Evolutionary conservation across 441 rosid species (phyloP).

Genomic region (Erodium moschatum): DNA sequence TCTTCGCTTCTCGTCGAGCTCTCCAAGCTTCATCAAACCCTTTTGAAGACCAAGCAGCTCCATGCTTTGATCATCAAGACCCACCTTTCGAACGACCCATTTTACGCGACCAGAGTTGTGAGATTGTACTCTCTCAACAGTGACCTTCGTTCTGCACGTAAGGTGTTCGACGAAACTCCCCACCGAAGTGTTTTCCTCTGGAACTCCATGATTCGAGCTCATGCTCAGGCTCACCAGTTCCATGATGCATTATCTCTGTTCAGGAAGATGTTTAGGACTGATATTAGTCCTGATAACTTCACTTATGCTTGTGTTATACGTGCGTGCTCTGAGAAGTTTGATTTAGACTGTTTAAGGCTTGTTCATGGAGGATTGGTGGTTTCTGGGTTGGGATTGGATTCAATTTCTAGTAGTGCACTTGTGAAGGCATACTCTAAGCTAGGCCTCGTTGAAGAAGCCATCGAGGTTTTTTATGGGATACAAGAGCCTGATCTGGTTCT

Average conservation of each 20-base stretch:
- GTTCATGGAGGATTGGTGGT: constrained; percentile 47
- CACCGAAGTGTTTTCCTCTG: constrained; percentile 66
- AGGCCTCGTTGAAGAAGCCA: constrained; percentile 42
- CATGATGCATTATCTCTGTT: constrained; percentile 32
- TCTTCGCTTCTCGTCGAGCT: constrained; percentile 36
- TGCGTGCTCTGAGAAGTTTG: constrained; percentile 44
- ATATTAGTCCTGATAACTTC: constrained; percentile 51
- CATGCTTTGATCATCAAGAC: constrained; percentile 52
- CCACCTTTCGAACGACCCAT: constrained; percentile 48
- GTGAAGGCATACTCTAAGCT: constrained; percentile 60
- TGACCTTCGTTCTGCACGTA: constrained; percentile 43
- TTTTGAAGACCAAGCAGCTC: constrained; percentile 42
- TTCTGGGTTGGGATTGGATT: constrained; percentile 56
- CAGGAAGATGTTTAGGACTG: constrained; percentile 36
- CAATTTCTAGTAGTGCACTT: constrained; percentile 49
- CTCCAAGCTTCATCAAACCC: constrained; percentile 39
- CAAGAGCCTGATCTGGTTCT: constrained; percentile 57
- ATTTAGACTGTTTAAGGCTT: constrained; percentile 36
- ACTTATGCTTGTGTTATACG: constrained; percentile 63
- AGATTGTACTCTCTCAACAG: constrained; percentile 40
- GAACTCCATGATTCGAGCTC: constrained; percentile 71
- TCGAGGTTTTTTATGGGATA: constrained; percentile 38
- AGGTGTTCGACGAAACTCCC: constrained; percentile 64
- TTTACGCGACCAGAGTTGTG: constrained; percentile 48
- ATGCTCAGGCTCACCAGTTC: constrained; percentile 40